phyloP scores from a whole-genome alignment of 1,284 basidiomycete genomes.

The Chondrostereum purpureum region DNA sequence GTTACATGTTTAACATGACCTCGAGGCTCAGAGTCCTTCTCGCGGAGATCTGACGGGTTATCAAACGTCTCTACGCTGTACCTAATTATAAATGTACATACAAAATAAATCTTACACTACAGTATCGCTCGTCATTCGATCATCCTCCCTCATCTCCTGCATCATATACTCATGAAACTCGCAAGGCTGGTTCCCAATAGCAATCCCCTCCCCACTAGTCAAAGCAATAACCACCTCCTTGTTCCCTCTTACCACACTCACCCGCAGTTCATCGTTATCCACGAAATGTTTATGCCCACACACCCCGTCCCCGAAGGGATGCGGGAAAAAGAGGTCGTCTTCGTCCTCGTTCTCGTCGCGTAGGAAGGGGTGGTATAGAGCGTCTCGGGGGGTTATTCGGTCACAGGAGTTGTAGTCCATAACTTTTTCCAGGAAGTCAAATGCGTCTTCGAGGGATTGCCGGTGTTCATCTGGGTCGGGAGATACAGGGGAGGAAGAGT shows the following conservation, averaged over 20 bases:
- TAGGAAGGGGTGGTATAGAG: constrained; percentile 77
- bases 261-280: constrained; percentile 44
- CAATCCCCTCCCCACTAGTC: constrained; percentile 59
- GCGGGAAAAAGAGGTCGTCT: constrained; percentile 64
- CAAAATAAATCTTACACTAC: no score
- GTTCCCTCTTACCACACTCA: constrained; percentile 24
- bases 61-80: no score
- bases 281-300: constrained; percentile 54
- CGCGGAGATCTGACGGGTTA: no score
- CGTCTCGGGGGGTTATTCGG: constrained; percentile 70
- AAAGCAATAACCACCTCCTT: constrained; percentile 30
- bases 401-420: constrained; percentile 72
- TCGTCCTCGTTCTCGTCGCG: constrained; percentile 28
- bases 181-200: constrained; percentile 62
- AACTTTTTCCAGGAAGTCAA: constrained; percentile 68
- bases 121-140: no score
- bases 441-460: constrained; percentile 55
- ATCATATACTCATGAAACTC: constrained; percentile 47
- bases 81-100: no score
- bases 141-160: constrained; percentile 4
- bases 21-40: no score
- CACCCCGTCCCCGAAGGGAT: constrained; percentile 56
- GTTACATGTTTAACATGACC: no score
- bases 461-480: constrained; percentile 37
- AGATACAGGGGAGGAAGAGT: constrained; percentile 25